Evolutionary conservation across 2,329 filamentous ascomycete species (phyloP).

Genomic region (Hypoxylon sp.): DNA sequence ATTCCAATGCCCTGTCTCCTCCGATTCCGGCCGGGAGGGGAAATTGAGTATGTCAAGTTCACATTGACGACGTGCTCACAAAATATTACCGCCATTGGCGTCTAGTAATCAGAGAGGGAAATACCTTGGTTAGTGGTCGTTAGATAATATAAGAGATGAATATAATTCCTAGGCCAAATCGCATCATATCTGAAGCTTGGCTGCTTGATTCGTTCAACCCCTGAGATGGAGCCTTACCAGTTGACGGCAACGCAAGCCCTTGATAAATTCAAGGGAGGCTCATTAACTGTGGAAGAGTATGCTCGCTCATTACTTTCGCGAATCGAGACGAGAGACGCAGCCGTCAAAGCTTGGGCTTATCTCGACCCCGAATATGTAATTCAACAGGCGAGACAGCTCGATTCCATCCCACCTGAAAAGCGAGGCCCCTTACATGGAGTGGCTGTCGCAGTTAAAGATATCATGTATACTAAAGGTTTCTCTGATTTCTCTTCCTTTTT

Average conservation of each 20-base stretch:
- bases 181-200: background rate
- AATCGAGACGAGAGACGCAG: constrained; percentile 59
- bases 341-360: constrained; percentile 64
- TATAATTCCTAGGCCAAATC: background rate
- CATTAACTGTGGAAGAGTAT: constrained; percentile 65
- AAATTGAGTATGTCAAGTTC: background rate
- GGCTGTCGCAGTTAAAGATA: constrained; percentile 69
- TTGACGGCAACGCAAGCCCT: constrained; percentile 62
- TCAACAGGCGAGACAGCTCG: constrained; percentile 63
- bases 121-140: background rate
- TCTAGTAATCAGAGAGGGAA: background rate
- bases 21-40: constrained; percentile 32
- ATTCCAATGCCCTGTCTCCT: constrained; percentile 18
- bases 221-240: constrained; percentile 53
- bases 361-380: constrained; percentile 62
- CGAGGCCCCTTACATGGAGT: constrained; percentile 69
- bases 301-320: constrained; percentile 61
- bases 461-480: constrained; percentile 66
- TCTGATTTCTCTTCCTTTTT: background rate
- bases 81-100: background rate
- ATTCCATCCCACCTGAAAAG: constrained; percentile 60
- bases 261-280: constrained; percentile 56
- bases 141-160: background rate
- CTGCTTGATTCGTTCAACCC: background rate
- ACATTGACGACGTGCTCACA: background rate